Conservation (phyloP, 2,329 filamentous ascomycete species). For the Colletotrichum kahawae region DNA sequence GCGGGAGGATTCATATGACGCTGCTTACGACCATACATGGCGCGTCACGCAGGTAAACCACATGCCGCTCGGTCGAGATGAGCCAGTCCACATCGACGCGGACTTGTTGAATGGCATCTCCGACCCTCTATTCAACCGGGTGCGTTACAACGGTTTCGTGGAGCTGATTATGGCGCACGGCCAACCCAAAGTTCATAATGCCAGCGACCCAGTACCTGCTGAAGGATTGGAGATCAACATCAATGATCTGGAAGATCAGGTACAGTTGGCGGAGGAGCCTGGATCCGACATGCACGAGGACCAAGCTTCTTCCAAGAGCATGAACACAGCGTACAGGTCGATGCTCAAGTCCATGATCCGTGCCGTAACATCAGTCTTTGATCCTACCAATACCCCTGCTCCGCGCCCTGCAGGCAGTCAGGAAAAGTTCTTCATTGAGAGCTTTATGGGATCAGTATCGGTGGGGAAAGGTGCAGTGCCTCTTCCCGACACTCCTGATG, state of each 20-base stretch:
- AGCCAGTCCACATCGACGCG: conserved; percentile 81
- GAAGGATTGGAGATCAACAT: conserved; percentile 9
- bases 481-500: conserved; percentile 68
- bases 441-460: conserved; percentile 54
- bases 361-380: conserved; percentile 50
- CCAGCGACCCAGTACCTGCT: conserved; percentile 22
- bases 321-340: conserved; percentile 39
- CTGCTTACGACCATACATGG: conserved; percentile 55
- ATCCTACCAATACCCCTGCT: conserved; percentile 34
- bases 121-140: conserved; percentile 83
- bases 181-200: conserved; percentile 28
- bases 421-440: conserved; percentile 44
- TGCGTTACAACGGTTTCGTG: conserved; percentile 74
- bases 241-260: conserved; percentile 18
- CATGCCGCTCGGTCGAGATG: conserved; percentile 82
- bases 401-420: conserved; percentile 29
- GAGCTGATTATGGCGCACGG: conserved; percentile 72
- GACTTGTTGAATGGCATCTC: conserved; percentile 77
- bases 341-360: conserved; percentile 52
- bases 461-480: conserved; percentile 68
- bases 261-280: conserved; percentile 13
- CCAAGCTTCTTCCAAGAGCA: conserved; percentile 17
- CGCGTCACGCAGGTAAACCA: conserved; percentile 82
- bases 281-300: conserved; percentile 25
- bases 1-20: conserved; percentile 56